Evolutionary conservation across 2,329 filamentous ascomycete species (phyloP), one percentile per base, ranked within the genome.

Genomic region (Aureobasidium subglaciale): DNA sequence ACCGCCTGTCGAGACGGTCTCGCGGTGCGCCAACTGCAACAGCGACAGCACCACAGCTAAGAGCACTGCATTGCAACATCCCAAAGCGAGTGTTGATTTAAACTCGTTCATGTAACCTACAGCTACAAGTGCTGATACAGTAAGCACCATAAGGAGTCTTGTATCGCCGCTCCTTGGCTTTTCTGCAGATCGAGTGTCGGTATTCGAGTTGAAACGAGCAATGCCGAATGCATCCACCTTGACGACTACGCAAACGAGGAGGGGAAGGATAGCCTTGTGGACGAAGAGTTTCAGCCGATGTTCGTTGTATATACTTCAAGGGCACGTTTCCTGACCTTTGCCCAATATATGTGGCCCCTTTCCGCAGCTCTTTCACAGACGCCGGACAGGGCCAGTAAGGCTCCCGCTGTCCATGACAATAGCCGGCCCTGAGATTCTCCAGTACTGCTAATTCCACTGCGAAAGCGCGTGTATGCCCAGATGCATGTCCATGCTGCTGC

Each of bases 311-410:
- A 15, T 55, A 50, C 15, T 42, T 20, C 25, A 15, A 30, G 18
- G 9, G 48, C 38, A 34, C 27, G 37, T 35, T 16, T 35, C 53
- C 58, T 60, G 58, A 76, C 75, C 71, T 77, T 75, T 20, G 70
- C 71, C 66, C 71, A 71, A 69, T 72, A 71, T n/a, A 74, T 68
- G 37, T 70, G 71, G 58, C 70, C 65, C 50, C 68, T 70, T 58
- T 74, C 71, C 59, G 70, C 68, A n/a, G 72, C 70, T 54, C 73
- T 62, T 59, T 76, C 73, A 64, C 74, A 75, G 34, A 76, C 64
- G 35, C 66, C 65, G 22, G 71, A 67, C 48, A 77, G 61, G 10
- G 70, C 72, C 34, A 76, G 64, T 48, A 75, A 64, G 9, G 60
- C 67, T 32, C 74, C 75, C 5, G 72, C 71, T 18, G 67, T 61